Base-by-base conservation (phyloP, 2,329 filamentous ascomycete species). In the Exophiala aquamarina region DNA sequence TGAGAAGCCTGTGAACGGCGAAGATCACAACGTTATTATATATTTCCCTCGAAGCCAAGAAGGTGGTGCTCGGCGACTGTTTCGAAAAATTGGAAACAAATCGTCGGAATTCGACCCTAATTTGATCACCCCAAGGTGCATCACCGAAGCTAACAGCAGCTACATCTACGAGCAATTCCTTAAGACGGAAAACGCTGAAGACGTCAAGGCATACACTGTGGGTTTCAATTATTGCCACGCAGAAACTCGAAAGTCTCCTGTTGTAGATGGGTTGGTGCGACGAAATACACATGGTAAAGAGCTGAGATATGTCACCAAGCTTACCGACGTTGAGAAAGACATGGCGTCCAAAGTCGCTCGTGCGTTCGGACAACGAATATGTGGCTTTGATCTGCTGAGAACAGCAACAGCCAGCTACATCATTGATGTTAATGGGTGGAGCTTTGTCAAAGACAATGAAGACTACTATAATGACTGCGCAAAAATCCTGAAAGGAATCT, bases 341-440 rank as follows among this genome's bases (percentile, higher is more conserved):
- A 92, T 95, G 70, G 94, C 94, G 3, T 83, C 87, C 54, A 92
- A 87, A 60, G 97, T 98, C 50, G 89, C 91, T 2, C 85, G 83
- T 35, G 87, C 89, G 0, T 98, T 98, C 67, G 93, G 92, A 0
- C 93, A 98, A 67, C 79, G 89, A 44, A 91, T 98, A 2, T 98
- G 93, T 64, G 93, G 93, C 0, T 98, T 98, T 61, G 93, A 98
- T 65, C 77, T 98, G 50, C 75, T 98, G 47, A 84, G 94, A 20
- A 89, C 91, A 10, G 84, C 83, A 40, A 89, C 90, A 13, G 89
- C 89, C 66, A 97, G 92, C 65, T 98, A 89, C 69, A 93, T 98
- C 39, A 98, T 98, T 58, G 93, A 98, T 61, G 93, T 98, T 59
- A 98, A 98, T 66, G 93, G 93, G 10, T 98, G 94, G 94, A 97